Conservation (phyloP, 2,329 filamentous ascomycete genomes). For the Hymenoscyphus occultus region DNA sequence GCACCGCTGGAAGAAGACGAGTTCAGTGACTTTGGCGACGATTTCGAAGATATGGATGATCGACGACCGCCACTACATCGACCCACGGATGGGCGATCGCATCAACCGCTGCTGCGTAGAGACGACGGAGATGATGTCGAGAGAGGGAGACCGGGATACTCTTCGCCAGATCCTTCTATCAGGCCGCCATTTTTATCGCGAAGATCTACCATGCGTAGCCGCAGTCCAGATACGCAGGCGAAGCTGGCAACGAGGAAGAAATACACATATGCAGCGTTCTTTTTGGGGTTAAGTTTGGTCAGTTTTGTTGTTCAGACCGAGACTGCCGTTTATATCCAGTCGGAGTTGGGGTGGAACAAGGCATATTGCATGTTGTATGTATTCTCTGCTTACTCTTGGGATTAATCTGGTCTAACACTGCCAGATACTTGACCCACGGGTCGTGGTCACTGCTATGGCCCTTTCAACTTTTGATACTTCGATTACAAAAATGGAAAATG, state of each 20-base stretch:
- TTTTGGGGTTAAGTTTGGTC: constrained; percentile 77
- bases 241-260: constrained; percentile 69
- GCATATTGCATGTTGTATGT: constrained; percentile 97
- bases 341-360: constrained; percentile 90
- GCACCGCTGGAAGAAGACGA: constrained; percentile 21
- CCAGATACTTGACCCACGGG: constrained; percentile 81
- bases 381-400: not conserved
- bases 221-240: constrained; percentile 66
- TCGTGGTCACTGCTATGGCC: constrained; percentile 93
- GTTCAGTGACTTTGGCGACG: constrained; percentile 28
- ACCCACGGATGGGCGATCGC: constrained; percentile 40
- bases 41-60: constrained; percentile 33
- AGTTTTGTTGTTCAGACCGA: constrained; percentile 95
- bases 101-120: constrained; percentile 37
- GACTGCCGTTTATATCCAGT: constrained; percentile 91
- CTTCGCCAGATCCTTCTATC: constrained; percentile 24
- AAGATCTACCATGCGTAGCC: constrained; percentile 70
- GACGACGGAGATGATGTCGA: constrained; percentile 28
- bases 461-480: constrained; percentile 73
- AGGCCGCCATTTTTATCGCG: constrained; percentile 45
- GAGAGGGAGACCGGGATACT: constrained; percentile 34
- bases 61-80: constrained; percentile 42
- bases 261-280: constrained; percentile 83
- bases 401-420: constrained; percentile 10
- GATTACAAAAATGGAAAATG: constrained; percentile 72